These are phyloP conservation scores for Senecio squalidus DNA, from an alignment of 140 eudicot genomes.

Conservation along the genomic window DNA sequence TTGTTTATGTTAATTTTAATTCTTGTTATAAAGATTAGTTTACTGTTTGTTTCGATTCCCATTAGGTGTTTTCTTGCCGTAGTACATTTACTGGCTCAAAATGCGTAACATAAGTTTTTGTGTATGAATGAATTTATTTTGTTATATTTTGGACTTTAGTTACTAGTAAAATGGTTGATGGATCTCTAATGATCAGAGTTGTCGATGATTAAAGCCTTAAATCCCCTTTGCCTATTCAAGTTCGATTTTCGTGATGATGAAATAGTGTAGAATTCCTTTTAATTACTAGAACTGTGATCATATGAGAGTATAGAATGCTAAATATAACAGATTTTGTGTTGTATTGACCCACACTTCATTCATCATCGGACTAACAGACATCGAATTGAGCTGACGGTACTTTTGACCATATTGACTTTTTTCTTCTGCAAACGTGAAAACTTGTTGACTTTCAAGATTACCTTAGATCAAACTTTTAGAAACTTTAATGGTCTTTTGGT, in stretches of 20 bases:
- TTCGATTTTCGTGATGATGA: not conserved
- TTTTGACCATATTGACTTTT: too few relatives aligned
- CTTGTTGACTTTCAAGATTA: too few relatives aligned
- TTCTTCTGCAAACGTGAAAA: too few relatives aligned
- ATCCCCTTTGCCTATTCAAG: not conserved
- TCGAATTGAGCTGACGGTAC: too few relatives aligned
- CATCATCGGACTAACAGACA: not conserved
- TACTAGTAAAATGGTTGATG: too few relatives aligned
- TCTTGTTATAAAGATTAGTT: not conserved
- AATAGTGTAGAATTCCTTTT: not conserved
- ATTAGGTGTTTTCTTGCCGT: too few relatives aligned
- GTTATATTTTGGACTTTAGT: too few relatives aligned
- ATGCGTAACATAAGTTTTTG: too few relatives aligned
- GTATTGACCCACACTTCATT: not conserved
- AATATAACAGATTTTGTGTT: constrained; percentile 1
- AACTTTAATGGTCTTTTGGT: not conserved
- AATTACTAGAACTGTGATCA: not conserved
- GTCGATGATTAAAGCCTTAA: not conserved
- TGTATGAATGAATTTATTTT: too few relatives aligned
- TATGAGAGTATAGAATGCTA: not conserved
- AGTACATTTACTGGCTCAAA: too few relatives aligned
- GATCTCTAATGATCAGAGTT: too few relatives aligned
- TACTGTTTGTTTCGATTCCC: too few relatives aligned
- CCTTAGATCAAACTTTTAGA: not conserved
- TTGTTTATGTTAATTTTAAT: not conserved